A percentile compares a stretch with the other conserved stretches of the same genome.
These are phyloP conservation scores for Telfairia occidentalis DNA, from an alignment of 331 rosid genomes.

Conservation along the genomic window DNA sequence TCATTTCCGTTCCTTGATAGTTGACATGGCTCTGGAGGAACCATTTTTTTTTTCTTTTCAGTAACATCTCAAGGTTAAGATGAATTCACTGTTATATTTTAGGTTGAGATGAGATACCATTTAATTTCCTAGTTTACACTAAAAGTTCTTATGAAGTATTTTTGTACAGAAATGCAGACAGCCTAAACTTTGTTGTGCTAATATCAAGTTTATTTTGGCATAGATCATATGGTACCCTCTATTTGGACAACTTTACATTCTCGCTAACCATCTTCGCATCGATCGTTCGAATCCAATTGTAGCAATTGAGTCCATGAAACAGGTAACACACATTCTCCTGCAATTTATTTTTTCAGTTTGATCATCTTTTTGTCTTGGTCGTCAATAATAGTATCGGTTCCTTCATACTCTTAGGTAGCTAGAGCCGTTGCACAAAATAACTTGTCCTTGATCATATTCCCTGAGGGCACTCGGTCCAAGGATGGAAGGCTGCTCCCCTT, in stretches of 20 bases:
- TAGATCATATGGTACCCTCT: conserved; percentile 62
- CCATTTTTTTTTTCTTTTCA: neutral
- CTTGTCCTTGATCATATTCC: conserved; percentile 40
- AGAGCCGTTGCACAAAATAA: conserved; percentile 31
- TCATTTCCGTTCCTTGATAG: no score
- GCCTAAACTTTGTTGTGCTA: neutral
- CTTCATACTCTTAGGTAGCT: conserved; percentile 27
- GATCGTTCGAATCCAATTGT: conserved; percentile 50
- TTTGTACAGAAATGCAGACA: neutral
- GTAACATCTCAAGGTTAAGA: neutral
- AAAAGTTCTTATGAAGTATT: neutral
- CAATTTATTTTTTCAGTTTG: neutral
- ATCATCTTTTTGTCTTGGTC: neutral
- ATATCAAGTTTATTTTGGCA: neutral
- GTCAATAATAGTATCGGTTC: conserved; percentile 1
- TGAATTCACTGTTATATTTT: neutral
- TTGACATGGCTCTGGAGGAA: no score
- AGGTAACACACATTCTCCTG: conserved; percentile 20
- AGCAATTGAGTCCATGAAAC: conserved; percentile 50
- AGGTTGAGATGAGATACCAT: neutral
- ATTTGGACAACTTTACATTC: conserved; percentile 52
- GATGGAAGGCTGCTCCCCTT: conserved; percentile 43
- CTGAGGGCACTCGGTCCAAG: conserved; percentile 46
- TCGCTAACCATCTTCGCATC: conserved; percentile 61
- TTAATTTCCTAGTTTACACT: neutral